Evolutionary conservation across 176 grass and related monocot genomes (phyloP).

Genomic region (Ensete ventricosum): DNA sequence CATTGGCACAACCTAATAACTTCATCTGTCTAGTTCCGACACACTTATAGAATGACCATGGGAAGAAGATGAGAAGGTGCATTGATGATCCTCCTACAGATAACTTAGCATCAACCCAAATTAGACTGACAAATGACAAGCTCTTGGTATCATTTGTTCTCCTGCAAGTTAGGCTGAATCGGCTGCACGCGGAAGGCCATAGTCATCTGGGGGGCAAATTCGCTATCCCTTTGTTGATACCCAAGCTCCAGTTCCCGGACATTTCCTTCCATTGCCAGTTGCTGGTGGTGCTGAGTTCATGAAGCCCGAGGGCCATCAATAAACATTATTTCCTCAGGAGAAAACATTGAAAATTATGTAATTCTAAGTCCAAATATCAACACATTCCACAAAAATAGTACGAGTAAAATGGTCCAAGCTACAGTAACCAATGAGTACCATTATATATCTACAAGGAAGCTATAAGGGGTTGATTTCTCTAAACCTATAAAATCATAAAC

Average conservation of each 20-base stretch:
- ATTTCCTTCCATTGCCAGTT: conserved; percentile 45
- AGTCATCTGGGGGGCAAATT: conserved; percentile 74
- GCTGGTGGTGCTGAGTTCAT: conserved; percentile 54
- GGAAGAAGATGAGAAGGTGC: neutral
- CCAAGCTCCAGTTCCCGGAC: conserved; percentile 77
- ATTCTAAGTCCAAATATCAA: too few species aligned
- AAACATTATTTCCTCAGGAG: too few species aligned
- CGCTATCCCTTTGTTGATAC: conserved; percentile 53
- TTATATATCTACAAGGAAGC: too few species aligned
- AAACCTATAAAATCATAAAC: too few species aligned
- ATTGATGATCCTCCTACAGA: neutral
- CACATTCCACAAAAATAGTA: too few species aligned
- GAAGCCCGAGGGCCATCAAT: neutral
- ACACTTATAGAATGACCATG: neutral
- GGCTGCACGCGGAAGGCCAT: conserved; percentile 85
- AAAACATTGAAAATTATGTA: too few species aligned
- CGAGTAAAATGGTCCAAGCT: neutral
- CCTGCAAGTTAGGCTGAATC: conserved; percentile 82
- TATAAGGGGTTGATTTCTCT: too few species aligned
- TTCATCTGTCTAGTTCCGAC: neutral
- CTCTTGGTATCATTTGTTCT: conserved; percentile 38
- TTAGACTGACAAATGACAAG: neutral
- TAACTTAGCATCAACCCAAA: neutral
- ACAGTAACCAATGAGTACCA: neutral
- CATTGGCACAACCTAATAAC: neutral